phyloP scores from a whole-genome alignment of 2,329 filamentous ascomycete species.

The Lojkania enalia region DNA sequence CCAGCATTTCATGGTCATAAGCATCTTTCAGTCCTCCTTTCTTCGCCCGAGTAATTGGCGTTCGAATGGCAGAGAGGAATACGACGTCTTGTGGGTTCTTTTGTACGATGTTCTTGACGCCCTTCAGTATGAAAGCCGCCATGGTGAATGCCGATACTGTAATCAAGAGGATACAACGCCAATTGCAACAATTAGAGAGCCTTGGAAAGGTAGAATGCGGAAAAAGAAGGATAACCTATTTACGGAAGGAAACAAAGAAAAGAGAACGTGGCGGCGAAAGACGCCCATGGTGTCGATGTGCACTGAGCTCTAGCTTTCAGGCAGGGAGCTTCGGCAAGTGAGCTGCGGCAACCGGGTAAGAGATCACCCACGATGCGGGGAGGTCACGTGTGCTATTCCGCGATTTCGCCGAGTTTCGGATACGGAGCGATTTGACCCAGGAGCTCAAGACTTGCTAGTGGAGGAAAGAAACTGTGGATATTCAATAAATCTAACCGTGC shows the following conservation, averaged over 20 bases:
- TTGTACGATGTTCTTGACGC: constrained; percentile 73
- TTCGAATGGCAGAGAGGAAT: constrained; percentile 87
- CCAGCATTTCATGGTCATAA: constrained; percentile 86
- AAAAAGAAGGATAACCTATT: not conserved
- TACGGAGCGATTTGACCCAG: too few species aligned
- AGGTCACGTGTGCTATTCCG: not conserved
- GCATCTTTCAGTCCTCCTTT: constrained; percentile 84
- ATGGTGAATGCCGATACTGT: constrained; percentile 27
- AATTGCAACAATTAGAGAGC: constrained; percentile 2
- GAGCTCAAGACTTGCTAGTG: not conserved
- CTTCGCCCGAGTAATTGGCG: constrained; percentile 80
- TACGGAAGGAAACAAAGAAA: constrained; percentile 5
- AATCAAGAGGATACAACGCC: not conserved
- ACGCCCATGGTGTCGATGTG: constrained; percentile 25
- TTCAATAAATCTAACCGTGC: constrained; percentile 5
- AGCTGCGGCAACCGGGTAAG: constrained; percentile 28
- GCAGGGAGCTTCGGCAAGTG: constrained; percentile 41
- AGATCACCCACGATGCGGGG: constrained; percentile 19
- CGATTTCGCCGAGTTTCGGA: not conserved
- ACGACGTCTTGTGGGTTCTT: constrained; percentile 82
- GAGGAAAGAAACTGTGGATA: not conserved
- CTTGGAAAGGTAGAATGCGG: not conserved
- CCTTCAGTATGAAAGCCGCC: constrained; percentile 56
- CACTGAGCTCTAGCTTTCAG: constrained; percentile 30
- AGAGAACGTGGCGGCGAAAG: constrained; percentile 12